These are phyloP conservation scores for Ilyonectria mors-panacis DNA, from an alignment of 2,329 filamentous ascomycete genomes.

Conservation along the genomic window DNA sequence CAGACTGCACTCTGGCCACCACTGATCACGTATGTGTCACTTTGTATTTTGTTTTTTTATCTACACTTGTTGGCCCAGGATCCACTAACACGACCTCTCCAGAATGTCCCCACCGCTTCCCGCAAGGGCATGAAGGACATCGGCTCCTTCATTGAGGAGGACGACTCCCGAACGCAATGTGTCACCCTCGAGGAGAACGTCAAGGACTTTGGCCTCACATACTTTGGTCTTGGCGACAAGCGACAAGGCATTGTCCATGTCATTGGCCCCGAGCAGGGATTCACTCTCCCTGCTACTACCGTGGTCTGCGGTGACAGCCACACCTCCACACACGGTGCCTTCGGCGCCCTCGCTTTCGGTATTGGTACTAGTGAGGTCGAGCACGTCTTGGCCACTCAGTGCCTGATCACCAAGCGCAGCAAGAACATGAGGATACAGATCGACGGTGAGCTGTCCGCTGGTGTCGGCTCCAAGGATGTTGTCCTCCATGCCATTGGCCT, in stretches of 20 bases:
- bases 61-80: constrained; percentile 6
- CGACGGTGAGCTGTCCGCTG: constrained; percentile 89
- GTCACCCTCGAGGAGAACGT: constrained; percentile 98
- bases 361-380: constrained; percentile 99
- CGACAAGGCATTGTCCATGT: constrained; percentile 98
- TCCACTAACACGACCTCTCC: constrained; percentile 36
- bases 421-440: constrained; percentile 99
- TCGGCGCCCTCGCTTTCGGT: constrained; percentile 93
- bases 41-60: neutral
- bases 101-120: constrained; percentile 95
- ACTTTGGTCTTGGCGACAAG: constrained; percentile 96
- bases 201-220: constrained; percentile 95
- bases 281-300: constrained; percentile 96
- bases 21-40: constrained; percentile 87
- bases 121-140: constrained; percentile 96
- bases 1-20: constrained; percentile 96
- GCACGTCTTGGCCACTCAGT: constrained; percentile 97
- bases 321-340: constrained; percentile 97
- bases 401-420: constrained; percentile 92
- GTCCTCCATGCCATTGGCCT: constrained; percentile 92
- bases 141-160: constrained; percentile 93
- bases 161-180: constrained; percentile 93
- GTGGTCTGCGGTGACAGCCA: constrained; percentile 98
- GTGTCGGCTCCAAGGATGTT: constrained; percentile 96
- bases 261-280: constrained; percentile 98